Base-by-base conservation (phyloP, 2,329 filamentous ascomycete species). In the Claviceps africana region DNA sequence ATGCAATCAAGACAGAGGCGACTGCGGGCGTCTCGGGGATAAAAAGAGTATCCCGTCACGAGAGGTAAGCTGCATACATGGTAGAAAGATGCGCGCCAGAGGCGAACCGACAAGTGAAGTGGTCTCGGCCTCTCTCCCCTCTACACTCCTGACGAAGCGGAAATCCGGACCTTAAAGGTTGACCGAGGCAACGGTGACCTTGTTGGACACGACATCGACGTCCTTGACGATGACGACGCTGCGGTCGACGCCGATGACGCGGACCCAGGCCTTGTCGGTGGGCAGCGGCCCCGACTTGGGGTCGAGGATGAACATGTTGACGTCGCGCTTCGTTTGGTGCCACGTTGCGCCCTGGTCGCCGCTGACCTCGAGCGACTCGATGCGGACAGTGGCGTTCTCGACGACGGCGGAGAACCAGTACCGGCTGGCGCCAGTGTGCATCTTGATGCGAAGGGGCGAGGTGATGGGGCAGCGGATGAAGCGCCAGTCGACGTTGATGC, bases 321-420 rank as follows among this genome's bases (percentile, higher is more conserved):
- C 7, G 3, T 45, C 2, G 3, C 48, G 21, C 7, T 17, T 13
- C 28, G 48, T 28, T 10, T 7, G 2, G 5, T n/a, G 0, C 48
- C 48, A 51, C 13, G 15, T 37, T 13, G 45, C 17, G 28, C 48
- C 48, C 2, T 19, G 2, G 28, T 51, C 48, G 21, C 15, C 5
- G 30, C 48, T 51, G 42, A 51, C 48, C 4, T 51, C 48, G 19
- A 51, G 10, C 48, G 25, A n/a, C n/a, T 13, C 11, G 30, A 40
- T 51, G 4, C 40, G 15, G 13, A 4, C 0, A 4, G 13, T 4
- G 48, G 30, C 40, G 15, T 45, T 28, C 9, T 11, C 3, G 33
- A 51, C 40, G 13, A 21, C 19, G 13, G 30, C 48, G 21, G 40
- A 40, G 15, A 51, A 45, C 48, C 48, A 51, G 19, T 51, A 30